A percentile compares a stretch with the other conserved stretches of the same genome.
These are phyloP conservation scores for Leishmania gerbilli DNA, from an alignment of 208 protist species.

Conservation along the genomic window DNA sequence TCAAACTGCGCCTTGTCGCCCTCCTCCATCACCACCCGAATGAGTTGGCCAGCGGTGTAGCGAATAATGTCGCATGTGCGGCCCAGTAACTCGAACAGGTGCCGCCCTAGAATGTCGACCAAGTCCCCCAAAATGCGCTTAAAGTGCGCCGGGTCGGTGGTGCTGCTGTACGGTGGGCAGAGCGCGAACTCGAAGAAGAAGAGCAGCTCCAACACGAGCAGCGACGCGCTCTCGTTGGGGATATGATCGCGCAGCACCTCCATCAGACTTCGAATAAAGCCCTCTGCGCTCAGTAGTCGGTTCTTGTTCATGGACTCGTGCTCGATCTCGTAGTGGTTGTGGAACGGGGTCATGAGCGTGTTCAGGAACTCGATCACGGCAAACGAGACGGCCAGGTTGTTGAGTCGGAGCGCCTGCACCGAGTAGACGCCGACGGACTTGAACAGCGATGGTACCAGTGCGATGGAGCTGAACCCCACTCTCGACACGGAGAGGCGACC, in stretches of 20 bases:
- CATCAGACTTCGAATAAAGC: conserved; percentile 76
- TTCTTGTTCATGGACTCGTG: conserved; percentile 92
- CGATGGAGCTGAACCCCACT: conserved; percentile 88
- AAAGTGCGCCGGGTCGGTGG: conserved; percentile 81
- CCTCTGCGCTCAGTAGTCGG: conserved; percentile 66
- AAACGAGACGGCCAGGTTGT: conserved; percentile 69
- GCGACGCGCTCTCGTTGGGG: conserved; percentile 65
- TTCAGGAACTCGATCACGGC: conserved; percentile 89
- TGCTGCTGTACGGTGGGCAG: conserved; percentile 91
- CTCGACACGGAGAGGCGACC: conserved; percentile 85
- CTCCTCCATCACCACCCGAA: conserved; percentile 92
- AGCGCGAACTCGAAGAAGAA: conserved; percentile 92
- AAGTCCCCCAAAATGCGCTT: conserved; percentile 60
- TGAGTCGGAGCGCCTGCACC: conserved; percentile 66
- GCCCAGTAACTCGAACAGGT: conserved; percentile 78
- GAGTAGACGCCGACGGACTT: conserved; percentile 53
- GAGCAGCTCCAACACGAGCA: conserved; percentile 82
- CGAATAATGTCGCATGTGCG: conserved; percentile 83
- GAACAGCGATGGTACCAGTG: conserved; percentile 63
- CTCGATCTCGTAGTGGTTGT: conserved; percentile 91
- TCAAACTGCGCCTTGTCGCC: conserved; percentile 80
- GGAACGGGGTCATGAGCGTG: conserved; percentile 93
- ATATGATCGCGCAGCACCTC: conserved; percentile 74
- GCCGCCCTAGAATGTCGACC: conserved; percentile 64
- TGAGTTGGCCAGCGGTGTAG: conserved; percentile 87